Conservation (phyloP, 2,329 filamentous ascomycete genomes). For the Orbilia brochopaga region DNA sequence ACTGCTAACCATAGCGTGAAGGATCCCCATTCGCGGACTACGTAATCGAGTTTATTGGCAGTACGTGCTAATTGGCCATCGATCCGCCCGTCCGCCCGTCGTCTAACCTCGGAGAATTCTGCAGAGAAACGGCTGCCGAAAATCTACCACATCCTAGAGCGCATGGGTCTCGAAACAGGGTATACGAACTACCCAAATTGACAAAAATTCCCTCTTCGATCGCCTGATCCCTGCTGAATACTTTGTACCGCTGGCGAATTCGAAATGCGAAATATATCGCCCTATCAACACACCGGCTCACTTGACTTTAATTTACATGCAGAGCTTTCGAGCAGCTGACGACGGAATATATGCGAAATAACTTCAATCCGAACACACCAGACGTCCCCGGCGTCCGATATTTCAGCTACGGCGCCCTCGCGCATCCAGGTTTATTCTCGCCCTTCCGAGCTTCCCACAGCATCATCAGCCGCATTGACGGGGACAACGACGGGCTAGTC, state of each 20-base stretch:
- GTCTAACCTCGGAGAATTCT: constrained; percentile 7
- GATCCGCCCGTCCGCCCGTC: not conserved
- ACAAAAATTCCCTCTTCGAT: not conserved
- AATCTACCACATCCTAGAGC: constrained; percentile 62
- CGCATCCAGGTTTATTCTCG: constrained; percentile 50
- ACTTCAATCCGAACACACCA: constrained; percentile 67
- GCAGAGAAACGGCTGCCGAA: constrained; percentile 50
- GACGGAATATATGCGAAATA: constrained; percentile 64
- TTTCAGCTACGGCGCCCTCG: constrained; percentile 68
- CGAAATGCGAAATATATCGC: too few species aligned
- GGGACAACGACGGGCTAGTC: constrained; percentile 71
- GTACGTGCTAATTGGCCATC: constrained; percentile 19
- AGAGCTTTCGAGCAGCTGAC: constrained; percentile 69
- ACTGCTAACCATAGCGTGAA: not conserved
- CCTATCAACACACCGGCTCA: too few species aligned
- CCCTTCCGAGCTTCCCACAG: constrained; percentile 65
- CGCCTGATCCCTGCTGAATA: not conserved
- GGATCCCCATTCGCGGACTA: constrained; percentile 55
- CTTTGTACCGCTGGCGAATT: too few species aligned
- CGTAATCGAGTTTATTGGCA: constrained; percentile 51
- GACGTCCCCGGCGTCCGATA: constrained; percentile 65
- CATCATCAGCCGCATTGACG: constrained; percentile 64
- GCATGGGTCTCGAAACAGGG: constrained; percentile 64
- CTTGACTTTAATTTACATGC: not conserved
- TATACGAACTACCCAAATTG: not conserved